Base-by-base conservation (phyloP, 768 basidiomycete species). In the Coprinopsis strossmayeri region DNA sequence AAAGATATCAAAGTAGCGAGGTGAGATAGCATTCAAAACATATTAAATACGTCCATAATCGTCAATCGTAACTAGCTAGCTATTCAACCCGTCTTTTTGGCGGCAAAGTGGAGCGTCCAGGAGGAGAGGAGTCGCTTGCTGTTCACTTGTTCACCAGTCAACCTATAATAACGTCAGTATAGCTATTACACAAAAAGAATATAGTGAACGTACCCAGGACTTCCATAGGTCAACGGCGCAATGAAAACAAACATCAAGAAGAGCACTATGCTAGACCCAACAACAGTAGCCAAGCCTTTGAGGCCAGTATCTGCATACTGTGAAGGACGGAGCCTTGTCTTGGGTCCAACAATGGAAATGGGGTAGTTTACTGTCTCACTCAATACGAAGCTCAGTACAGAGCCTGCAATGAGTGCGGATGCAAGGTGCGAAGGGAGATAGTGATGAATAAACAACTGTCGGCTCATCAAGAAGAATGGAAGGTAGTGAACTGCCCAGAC, bases 381-480 rank as follows among this genome's bases (percentile, higher is more conserved):
- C 43, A 94, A 66, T 50, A 95, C 75, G 62, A 93, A 97, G 69
- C 87, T 89, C 57, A 98, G 72, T 15, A 96, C 87, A 3, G 91
- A 79, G 35, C 96, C 96, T 34, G 95, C 92, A 50, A 97, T 81
- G 49, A 98, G 74, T 11, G 92, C 86, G 12, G 91, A 94, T 11
- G 89, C 85, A 34, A 99, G 76, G 62, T 99, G 96, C 0, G 95
- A 95, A 12, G 95, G 95, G 2, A 99, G 83, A 64, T 99, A 99
- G 65, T 96, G 94, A 64, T 99, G 96, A 21, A 99, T 72, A 77
- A 99, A 99, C 35, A 94, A 76, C 60, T 99, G 96, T 32, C 96
- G 88, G 60, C 78, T 86, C 91, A 99, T 95, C 23, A 97, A 75
- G 83, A 91, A 99, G 78, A 98, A 99, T 4, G 96, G 96, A 60